Percentiles rank a stretch among this genome's conserved stretches.
These are phyloP conservation scores for Silene vulgaris DNA, from an alignment of 179 eudicot species.

Conservation along the genomic window DNA sequence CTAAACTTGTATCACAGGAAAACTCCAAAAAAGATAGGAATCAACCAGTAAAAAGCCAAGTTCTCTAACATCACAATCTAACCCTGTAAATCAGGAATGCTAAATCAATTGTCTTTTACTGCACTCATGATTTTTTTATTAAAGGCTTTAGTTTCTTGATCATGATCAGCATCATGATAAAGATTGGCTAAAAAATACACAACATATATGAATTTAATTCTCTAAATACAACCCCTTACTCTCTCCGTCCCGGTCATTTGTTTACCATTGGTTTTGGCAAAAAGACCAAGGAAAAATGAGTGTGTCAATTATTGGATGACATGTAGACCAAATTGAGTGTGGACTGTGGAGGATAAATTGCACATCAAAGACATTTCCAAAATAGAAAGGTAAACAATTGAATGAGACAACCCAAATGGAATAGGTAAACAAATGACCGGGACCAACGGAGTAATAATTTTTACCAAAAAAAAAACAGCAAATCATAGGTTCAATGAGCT, in stretches of 20 bases:
- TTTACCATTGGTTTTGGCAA: background rate
- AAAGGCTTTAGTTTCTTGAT: background rate
- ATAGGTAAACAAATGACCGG: too few species aligned
- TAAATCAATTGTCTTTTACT: background rate
- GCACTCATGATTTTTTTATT: background rate
- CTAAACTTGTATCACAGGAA: slow-evolving; percentile 13
- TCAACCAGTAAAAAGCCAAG: background rate
- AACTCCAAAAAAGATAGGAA: slow-evolving; percentile 8
- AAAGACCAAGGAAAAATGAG: too few species aligned
- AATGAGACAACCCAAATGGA: too few species aligned
- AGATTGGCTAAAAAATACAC: background rate
- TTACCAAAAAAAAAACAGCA: background rate
- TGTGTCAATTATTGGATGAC: too few species aligned
- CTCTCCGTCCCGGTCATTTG: too few species aligned
- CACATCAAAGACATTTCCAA: too few species aligned
- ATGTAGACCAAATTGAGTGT: too few species aligned
- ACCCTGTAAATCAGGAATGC: background rate
- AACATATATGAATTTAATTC: background rate
- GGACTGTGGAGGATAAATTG: too few species aligned
- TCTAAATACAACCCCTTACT: too few species aligned
- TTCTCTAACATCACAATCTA: slow-evolving; percentile 5
- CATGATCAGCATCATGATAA: background rate
- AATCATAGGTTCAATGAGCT: background rate
- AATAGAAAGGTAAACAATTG: too few species aligned
- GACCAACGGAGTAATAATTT: background rate